Percentiles rank a stretch among this genome's conserved stretches.
Conservation (phyloP, 306 rosid species). For the Glycine latifolia region DNA sequence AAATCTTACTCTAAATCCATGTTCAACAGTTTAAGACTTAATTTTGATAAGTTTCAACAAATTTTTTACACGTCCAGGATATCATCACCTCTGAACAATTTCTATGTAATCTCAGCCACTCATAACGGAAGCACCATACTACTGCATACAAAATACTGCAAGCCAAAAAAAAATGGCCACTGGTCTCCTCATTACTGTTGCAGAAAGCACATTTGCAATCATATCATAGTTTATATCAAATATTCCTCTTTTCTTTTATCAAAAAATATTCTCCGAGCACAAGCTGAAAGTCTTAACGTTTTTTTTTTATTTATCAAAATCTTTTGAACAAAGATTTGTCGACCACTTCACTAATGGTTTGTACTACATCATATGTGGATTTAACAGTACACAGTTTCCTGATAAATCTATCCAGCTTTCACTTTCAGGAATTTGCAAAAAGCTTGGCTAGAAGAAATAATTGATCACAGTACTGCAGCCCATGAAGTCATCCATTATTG, state of each 20-base stretch:
- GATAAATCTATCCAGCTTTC: background rate
- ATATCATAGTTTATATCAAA: background rate
- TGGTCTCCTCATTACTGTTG: background rate
- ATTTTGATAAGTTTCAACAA: too few species aligned
- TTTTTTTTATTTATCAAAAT: background rate
- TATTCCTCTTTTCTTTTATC: background rate
- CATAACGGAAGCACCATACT: background rate
- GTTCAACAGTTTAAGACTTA: too few species aligned
- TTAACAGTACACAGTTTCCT: background rate
- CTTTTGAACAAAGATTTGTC: background rate
- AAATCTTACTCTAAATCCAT: too few species aligned
- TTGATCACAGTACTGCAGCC: background rate
- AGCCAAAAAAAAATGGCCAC: background rate
- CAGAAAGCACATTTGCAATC: background rate
- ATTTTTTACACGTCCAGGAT: too few species aligned
- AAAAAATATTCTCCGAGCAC: background rate
- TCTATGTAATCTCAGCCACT: background rate
- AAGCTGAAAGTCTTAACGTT: background rate
- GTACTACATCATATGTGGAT: background rate
- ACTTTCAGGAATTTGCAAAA: background rate
- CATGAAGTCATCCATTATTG: constrained; percentile 1
- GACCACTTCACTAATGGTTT: background rate
- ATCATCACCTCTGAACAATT: too few species aligned
- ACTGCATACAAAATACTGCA: background rate
- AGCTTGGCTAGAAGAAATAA: background rate